phyloP scores from a whole-genome alignment of 495 filamentous ascomycete genomes.

The Annulohypoxylon nitens region DNA sequence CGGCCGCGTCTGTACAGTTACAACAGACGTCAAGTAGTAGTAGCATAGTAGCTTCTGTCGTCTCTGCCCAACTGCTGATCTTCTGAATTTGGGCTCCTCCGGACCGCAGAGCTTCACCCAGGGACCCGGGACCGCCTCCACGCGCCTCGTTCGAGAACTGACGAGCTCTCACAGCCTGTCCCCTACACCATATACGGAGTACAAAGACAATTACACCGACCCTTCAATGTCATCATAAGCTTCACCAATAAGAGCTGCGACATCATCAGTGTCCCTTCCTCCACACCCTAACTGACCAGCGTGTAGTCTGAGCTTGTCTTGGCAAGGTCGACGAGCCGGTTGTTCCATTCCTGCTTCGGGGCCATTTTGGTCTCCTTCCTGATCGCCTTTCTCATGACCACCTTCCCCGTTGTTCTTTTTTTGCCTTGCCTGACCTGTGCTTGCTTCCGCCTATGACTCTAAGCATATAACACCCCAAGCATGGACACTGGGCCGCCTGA shows the following conservation, averaged over 20 bases:
- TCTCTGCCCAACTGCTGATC: slow-evolving; percentile 58
- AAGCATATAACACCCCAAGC: slow-evolving; percentile 61
- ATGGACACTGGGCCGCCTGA: slow-evolving; percentile 65
- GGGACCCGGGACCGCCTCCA: slow-evolving; percentile 48
- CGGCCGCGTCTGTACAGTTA: slow-evolving; percentile 33
- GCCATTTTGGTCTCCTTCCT: slow-evolving; percentile 47
- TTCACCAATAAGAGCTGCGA: slow-evolving; percentile 50
- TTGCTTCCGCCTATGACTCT: slow-evolving; percentile 51
- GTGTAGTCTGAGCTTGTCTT: slow-evolving; percentile 50
- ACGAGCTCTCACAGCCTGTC: slow-evolving; percentile 45
- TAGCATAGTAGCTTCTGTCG: slow-evolving; percentile 40
- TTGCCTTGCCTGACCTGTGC: slow-evolving; percentile 51
- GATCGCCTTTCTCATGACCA: slow-evolving; percentile 56
- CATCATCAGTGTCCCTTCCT: slow-evolving; percentile 47
- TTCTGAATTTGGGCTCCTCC: slow-evolving; percentile 52
- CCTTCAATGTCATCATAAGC: slow-evolving; percentile 50
- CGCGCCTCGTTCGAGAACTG: slow-evolving; percentile 50
- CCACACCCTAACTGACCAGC: slow-evolving; percentile 51
- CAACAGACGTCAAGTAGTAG: slow-evolving; percentile 29
- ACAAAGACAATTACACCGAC: slow-evolving; percentile 46
- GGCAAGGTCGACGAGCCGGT: slow-evolving; percentile 45
- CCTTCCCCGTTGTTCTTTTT: slow-evolving; percentile 57
- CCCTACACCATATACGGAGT: slow-evolving; percentile 40
- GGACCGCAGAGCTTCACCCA: slow-evolving; percentile 48
- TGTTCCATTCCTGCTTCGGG: slow-evolving; percentile 46